These are phyloP conservation scores for Leptodermis oblonga DNA, from an alignment of 257 asterid genomes.

Conservation along the genomic window DNA sequence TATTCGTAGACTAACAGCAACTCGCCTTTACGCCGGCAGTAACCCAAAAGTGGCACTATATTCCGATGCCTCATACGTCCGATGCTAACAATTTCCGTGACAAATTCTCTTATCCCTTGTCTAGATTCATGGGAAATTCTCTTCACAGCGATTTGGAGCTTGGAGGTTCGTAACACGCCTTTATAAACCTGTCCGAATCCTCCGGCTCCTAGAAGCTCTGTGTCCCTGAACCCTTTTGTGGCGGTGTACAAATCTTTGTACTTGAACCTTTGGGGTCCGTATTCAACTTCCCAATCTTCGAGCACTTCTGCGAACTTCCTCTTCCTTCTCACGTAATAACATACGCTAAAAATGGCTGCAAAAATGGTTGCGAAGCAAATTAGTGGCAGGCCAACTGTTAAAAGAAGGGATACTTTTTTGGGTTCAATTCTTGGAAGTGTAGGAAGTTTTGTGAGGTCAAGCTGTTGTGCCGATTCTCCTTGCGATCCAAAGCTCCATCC, in stretches of 20 bases:
- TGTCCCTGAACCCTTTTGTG: constrained; percentile 43
- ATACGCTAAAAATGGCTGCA: background rate
- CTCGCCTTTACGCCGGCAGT: constrained; percentile 53
- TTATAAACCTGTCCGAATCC: constrained; percentile 67
- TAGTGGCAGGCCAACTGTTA: constrained; percentile 38
- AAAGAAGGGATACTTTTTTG: constrained; percentile 21
- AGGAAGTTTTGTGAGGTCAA: constrained; percentile 48
- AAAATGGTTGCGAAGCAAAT: constrained; percentile 10
- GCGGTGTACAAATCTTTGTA: constrained; percentile 57
- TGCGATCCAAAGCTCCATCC: constrained; percentile 61
- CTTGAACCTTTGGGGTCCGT: constrained; percentile 49
- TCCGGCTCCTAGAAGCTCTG: constrained; percentile 48
- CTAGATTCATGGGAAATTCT: constrained; percentile 54
- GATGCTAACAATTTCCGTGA: constrained; percentile 59
- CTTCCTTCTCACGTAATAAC: constrained; percentile 28
- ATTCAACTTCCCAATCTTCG: constrained; percentile 62
- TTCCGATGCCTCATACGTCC: constrained; percentile 66
- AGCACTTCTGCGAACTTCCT: constrained; percentile 47
- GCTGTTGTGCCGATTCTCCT: constrained; percentile 26
- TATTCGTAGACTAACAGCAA: constrained; percentile 56
- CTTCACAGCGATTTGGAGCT: constrained; percentile 49
- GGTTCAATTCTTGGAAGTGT: constrained; percentile 53
- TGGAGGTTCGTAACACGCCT: constrained; percentile 42
- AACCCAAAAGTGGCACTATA: constrained; percentile 54
- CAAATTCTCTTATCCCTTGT: constrained; percentile 65